Evolutionary conservation across 2,329 filamentous ascomycete genomes (phyloP), one percentile per base, ranked within the genome.

Genomic region (Dactylellina parvicollis): DNA sequence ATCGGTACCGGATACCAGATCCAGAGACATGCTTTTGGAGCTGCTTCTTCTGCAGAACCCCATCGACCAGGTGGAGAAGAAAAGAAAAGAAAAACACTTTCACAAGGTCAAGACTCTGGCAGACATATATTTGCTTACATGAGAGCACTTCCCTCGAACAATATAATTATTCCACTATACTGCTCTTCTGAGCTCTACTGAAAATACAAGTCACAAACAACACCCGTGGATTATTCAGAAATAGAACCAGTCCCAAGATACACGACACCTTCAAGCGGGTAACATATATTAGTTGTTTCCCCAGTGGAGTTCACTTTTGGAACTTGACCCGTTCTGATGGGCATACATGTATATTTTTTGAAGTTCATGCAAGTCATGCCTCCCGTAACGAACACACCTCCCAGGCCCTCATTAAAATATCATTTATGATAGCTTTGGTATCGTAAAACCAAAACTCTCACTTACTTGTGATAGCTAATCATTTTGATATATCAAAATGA

Each of bases 131-230:
- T n/a, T n/a, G n/a, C n/a, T n/a, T n/a, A n/a, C n/a, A n/a, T n/a
- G n/a, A n/a, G n/a, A n/a, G n/a, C n/a, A n/a, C n/a, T n/a, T n/a
- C n/a, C n/a, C n/a, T n/a, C n/a, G n/a, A n/a, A n/a, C n/a, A n/a
- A n/a, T n/a, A n/a, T n/a, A n/a, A n/a, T n/a, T n/a, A n/a, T n/a
- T n/a, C n/a, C n/a, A n/a, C n/a, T n/a, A n/a, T n/a, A n/a, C n/a
- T n/a, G n/a, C n/a, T n/a, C n/a, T n/a, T n/a, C n/a, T 52, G 4
- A 20, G 3, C 16, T n/a, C 26, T 59, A 10, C 12, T 69, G 64
- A n/a, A n/a, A n/a, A n/a, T n/a, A n/a, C 64, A 60, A 60, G 55
- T 69, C 64, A 69, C 50, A 57, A 22, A 69, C 44, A 24, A 38
- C 36, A 38, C 38, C 52, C 54, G 54, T 46, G 54, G 40, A 26